phyloP scores from a whole-genome alignment of 106 monocot species.

The Dioscorea zingiberensis region DNA sequence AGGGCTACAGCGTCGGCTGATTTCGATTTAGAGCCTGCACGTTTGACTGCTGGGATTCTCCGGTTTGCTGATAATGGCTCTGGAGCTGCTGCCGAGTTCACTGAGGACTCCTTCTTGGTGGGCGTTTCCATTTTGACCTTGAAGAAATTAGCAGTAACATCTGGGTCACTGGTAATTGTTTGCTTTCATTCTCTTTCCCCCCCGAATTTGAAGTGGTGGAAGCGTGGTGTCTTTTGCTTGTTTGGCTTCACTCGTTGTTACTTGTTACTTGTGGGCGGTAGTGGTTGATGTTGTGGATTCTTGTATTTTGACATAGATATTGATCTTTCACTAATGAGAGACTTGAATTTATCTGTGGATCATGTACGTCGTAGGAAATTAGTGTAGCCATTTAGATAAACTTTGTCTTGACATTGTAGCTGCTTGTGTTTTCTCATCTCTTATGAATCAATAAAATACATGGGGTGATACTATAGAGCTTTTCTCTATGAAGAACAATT shows the following conservation, averaged over 20 bases:
- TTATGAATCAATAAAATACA: too few species aligned
- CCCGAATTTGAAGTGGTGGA: not conserved
- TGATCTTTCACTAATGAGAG: too few species aligned
- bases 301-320: too few species aligned
- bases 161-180: slow-evolving; percentile 67
- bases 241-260: not conserved
- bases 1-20: not conserved
- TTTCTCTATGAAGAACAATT: too few species aligned
- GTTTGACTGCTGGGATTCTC: slow-evolving; percentile 63
- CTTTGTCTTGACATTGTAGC: too few species aligned
- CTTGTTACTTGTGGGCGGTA: not conserved
- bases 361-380: not conserved
- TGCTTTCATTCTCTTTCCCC: not conserved
- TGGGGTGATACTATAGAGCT: too few species aligned
- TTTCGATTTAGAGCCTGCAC: slow-evolving; percentile 12
- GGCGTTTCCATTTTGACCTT: slow-evolving; percentile 48
- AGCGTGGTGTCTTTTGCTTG: not conserved
- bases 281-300: not conserved
- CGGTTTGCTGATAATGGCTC: slow-evolving; percentile 19
- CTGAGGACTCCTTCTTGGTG: slow-evolving; percentile 31
- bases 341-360: not conserved
- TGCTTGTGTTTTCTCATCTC: too few species aligned
- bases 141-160: slow-evolving; percentile 40
- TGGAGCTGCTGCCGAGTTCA: slow-evolving; percentile 18
- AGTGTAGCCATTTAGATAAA: too few species aligned